These are phyloP conservation scores for Sanghuangporus sanghuang DNA, from an alignment of 1,284 basidiomycete genomes.

Conservation along the genomic window DNA sequence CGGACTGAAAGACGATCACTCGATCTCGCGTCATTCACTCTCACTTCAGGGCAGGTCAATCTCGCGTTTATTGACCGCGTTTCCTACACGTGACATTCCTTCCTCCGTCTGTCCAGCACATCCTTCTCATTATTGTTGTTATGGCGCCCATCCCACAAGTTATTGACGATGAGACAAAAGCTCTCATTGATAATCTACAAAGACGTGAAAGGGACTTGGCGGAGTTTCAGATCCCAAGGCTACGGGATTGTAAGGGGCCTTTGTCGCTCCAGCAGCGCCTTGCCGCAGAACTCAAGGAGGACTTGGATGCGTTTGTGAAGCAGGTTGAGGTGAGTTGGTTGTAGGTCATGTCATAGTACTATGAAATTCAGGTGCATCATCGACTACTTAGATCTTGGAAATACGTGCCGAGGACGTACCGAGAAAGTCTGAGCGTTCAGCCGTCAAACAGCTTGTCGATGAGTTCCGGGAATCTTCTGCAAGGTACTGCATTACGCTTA, in stretches of 20 bases:
- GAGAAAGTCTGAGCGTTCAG: constrained; percentile 45
- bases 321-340: constrained; percentile 61
- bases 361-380: neutral
- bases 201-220: constrained; percentile 60
- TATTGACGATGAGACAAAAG: constrained; percentile 44
- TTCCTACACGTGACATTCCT: neutral
- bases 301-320: constrained; percentile 56
- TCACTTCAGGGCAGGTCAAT: neutral
- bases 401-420: constrained; percentile 63
- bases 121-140: neutral
- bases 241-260: constrained; percentile 62
- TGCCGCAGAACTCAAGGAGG: constrained; percentile 69
- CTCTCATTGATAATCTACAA: constrained; percentile 46
- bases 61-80: neutral
- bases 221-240: constrained; percentile 69
- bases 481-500: constrained; percentile 37
- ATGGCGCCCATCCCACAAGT: constrained; percentile 62
- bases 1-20: neutral
- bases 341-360: neutral
- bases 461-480: constrained; percentile 42
- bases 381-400: constrained; percentile 49
- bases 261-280: constrained; percentile 65
- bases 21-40: neutral
- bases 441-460: constrained; percentile 47
- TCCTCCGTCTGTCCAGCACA: neutral